Percentiles rank a stretch among this genome's conserved stretches.
Evolutionary conservation across 2,329 filamentous ascomycete species (phyloP).

Genomic region (Microsporum ferrugineum): DNA sequence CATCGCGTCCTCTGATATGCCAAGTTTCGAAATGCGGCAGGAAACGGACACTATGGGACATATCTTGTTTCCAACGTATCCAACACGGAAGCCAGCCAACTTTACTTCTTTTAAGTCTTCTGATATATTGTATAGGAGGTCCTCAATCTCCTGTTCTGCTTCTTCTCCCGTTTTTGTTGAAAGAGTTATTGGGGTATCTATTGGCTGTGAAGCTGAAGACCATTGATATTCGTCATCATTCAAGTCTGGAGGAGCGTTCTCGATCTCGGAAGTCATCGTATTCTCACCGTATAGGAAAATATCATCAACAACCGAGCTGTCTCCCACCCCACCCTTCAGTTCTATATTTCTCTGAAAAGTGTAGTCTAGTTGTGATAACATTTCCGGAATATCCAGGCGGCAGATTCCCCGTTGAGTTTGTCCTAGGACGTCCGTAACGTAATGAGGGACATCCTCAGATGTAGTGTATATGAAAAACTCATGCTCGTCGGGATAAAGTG

Average conservation of each 20-base stretch:
- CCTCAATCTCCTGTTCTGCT: background rate
- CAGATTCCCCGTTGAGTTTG: conserved; percentile 35
- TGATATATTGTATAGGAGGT: conserved; percentile 34
- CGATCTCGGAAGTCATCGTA: background rate
- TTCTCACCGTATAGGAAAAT: conserved; percentile 14
- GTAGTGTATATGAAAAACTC: conserved; percentile 47
- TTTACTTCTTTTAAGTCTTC: conserved; percentile 52
- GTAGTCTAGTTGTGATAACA: conserved; percentile 38
- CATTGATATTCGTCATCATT: conserved; percentile 29
- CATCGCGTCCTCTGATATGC: conserved; percentile 61
- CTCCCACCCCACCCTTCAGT: conserved; percentile 17
- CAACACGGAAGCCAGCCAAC: conserved; percentile 58
- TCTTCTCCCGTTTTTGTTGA: background rate
- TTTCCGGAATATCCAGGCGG: conserved; percentile 36
- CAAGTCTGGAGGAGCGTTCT: conserved; percentile 24
- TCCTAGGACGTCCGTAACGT: conserved; percentile 31
- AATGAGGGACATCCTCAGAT: conserved; percentile 28
- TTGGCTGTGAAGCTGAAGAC: conserved; percentile 14
- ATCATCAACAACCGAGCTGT: conserved; percentile 31
- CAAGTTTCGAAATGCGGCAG: conserved; percentile 56
- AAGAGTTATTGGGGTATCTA: background rate
- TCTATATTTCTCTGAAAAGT: conserved; percentile 23
- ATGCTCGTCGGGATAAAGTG: conserved; percentile 49
- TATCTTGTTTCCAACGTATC: conserved; percentile 45
- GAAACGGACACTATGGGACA: conserved; percentile 53